Base-by-base conservation (phyloP, 2,329 filamentous ascomycete genomes). In the Colletotrichum liaoningense region DNA sequence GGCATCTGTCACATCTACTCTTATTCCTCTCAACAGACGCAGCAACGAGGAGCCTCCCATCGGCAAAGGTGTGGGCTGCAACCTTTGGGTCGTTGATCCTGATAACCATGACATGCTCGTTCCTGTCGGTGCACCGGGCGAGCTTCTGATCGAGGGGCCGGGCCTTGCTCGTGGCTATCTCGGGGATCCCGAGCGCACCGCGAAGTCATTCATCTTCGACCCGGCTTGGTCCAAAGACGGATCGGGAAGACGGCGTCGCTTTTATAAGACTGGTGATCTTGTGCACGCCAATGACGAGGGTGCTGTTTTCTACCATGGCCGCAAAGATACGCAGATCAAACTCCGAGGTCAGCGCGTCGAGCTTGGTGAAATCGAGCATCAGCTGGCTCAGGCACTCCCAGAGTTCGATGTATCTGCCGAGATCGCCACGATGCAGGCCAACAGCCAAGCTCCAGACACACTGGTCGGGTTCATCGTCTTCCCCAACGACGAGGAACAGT, bases 221-320 rank as follows among this genome's bases (percentile, higher is more conserved):
- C 62, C 46, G 4, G 46, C 33, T 14, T 64, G 62, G 62, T 28
- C 60, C 26, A 16, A 30, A 12, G 54, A 26, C 4, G 24, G 42
- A 11, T 49, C 42, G 8, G 19, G 42, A n/a, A 49, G 38, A 14
- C 73, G 75, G 30, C 78, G 76, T n/a, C 79, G 82, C 2, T 75
- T 86, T 26, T 87, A 86, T 76, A 82, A 81, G 60, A 86, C 85
- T 0, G 85, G 85, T 38, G 85, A 87, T 74, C 79, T 86, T 12
- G 85, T 79, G 55, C 24, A 26, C 14, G 24, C 24, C 7, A 58
- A 58, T 12, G 28, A 55, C 1, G 67, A 77, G n/a, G 75, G 75
- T n/a, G 73, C 24, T 14, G n/a, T 77, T 3, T 58, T 67, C 6
- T 73, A 71, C 4, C 42, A 9, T 73, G 88, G 71, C 67, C 78